Percentiles rank a stretch among this genome's conserved stretches.
phyloP scores from a whole-genome alignment of 495 filamentous ascomycete species.

The Podospora fimiseda region DNA sequence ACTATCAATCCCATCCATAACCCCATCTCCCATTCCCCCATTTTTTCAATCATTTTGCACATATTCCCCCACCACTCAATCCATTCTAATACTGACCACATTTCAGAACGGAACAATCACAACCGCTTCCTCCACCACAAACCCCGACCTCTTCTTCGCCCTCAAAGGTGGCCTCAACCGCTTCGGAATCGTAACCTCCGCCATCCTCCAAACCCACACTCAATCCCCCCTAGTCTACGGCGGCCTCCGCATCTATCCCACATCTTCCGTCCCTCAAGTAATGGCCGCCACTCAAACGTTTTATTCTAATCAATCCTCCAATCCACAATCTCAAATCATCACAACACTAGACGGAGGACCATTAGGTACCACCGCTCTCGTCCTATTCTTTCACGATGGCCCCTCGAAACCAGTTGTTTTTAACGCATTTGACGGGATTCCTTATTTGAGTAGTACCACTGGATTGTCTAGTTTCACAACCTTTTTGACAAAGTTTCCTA shows the following conservation, averaged over 20 bases:
- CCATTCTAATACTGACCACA: background rate
- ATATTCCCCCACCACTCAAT: background rate
- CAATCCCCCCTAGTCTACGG: conserved; percentile 25
- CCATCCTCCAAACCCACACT: conserved; percentile 41
- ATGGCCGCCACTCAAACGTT: conserved; percentile 50
- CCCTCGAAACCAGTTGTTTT: conserved; percentile 50
- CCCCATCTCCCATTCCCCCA: no score
- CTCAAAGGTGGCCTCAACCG: conserved; percentile 47
- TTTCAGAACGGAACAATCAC: conserved; percentile 22
- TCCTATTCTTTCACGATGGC: conserved; percentile 54
- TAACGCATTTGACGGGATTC: conserved; percentile 48
- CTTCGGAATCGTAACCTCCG: conserved; percentile 49
- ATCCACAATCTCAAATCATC: conserved; percentile 45
- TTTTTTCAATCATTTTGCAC: no score
- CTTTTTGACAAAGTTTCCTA: conserved; percentile 27
- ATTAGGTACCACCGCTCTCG: conserved; percentile 48
- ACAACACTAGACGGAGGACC: conserved; percentile 40
- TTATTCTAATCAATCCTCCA: conserved; percentile 29
- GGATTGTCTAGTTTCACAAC: conserved; percentile 47
- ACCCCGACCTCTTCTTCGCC: conserved; percentile 53
- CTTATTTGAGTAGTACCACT: conserved; percentile 38
- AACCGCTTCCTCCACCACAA: conserved; percentile 14
- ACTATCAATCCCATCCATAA: no score
- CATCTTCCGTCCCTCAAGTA: conserved; percentile 25
- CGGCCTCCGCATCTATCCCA: conserved; percentile 41